Percentiles rank a stretch among this genome's conserved stretches.
Conservation (phyloP, 1,139 yeast species). For the Candida albicans region DNA sequence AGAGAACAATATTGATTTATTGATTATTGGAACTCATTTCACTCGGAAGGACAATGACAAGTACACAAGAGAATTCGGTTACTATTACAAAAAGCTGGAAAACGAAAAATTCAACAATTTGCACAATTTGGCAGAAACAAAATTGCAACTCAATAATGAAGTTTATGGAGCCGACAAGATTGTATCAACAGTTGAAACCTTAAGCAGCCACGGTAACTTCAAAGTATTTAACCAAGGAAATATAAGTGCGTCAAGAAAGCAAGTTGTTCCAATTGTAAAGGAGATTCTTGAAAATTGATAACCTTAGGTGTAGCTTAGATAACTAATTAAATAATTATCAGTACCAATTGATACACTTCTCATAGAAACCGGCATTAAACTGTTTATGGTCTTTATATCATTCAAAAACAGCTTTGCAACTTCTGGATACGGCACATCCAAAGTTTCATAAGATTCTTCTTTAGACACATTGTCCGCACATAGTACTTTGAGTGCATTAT, state of each 20-base stretch:
- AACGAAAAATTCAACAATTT: constrained; percentile 25
- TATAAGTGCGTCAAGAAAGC: constrained; percentile 71
- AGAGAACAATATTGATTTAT: constrained; percentile 49
- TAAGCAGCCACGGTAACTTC: constrained; percentile 17
- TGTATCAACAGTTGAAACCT: constrained; percentile 14
- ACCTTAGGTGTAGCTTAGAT: constrained; percentile 4
- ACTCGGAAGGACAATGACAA: constrained; percentile 35
- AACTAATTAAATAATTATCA: constrained; percentile 12
- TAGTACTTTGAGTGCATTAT: constrained; percentile 44
- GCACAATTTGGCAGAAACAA: constrained; percentile 23
- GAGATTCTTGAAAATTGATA: constrained; percentile 25
- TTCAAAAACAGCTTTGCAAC: constrained; percentile 26
- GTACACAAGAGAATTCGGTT: constrained; percentile 62
- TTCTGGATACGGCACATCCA: constrained; percentile 26
- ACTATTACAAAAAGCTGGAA: constrained; percentile 23
- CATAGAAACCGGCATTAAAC: constrained; percentile 14
- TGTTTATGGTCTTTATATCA: constrained; percentile 23
- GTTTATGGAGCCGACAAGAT: constrained; percentile 18
- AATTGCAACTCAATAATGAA: constrained; percentile 30
- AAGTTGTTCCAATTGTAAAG: constrained; percentile 70
- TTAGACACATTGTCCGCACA: constrained; percentile 17
- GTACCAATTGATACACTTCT: constrained; percentile 11
- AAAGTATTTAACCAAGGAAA: constrained; percentile 53
- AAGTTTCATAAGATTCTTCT: constrained; percentile 37
- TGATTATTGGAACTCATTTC: constrained; percentile 65